phyloP scores from a whole-genome alignment of 768 basidiomycete genomes.

The Suillus ampliporus region DNA sequence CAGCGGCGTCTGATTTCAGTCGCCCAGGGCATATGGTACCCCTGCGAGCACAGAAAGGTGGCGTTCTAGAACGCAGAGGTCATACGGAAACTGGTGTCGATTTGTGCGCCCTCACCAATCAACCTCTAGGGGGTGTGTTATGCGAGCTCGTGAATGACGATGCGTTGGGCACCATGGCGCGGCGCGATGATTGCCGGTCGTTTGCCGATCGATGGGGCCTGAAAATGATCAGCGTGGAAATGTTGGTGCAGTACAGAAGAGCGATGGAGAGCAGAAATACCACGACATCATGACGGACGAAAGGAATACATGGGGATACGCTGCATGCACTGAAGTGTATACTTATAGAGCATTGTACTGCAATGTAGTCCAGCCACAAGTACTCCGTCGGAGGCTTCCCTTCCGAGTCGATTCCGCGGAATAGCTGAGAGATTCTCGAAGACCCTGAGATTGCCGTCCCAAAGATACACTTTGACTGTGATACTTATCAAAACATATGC shows the following conservation, averaged over 20 bases:
- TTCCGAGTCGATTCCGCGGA: background rate
- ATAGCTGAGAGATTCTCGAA: background rate
- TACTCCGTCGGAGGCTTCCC: background rate
- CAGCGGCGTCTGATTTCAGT: conserved; percentile 72
- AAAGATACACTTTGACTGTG: background rate
- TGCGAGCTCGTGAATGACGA: conserved; percentile 98
- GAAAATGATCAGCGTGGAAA: conserved; percentile 94
- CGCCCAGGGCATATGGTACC: conserved; percentile 97
- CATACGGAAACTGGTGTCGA: conserved; percentile 95
- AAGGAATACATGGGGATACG: background rate
- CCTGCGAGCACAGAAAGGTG: conserved; percentile 83
- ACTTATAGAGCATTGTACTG: conserved; percentile 5
- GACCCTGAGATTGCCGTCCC: background rate
- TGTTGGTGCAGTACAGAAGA: conserved; percentile 57
- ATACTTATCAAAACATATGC: background rate
- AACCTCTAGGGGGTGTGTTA: conserved; percentile 72
- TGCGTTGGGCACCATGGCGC: conserved; percentile 88
- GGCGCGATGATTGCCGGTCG: conserved; percentile 88
- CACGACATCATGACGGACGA: background rate
- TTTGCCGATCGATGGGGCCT: conserved; percentile 92
- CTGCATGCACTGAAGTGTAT: background rate
- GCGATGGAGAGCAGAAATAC: background rate
- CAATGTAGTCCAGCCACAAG: background rate
- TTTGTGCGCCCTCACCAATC: conserved; percentile 75
- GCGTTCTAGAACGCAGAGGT: conserved; percentile 84